These are phyloP conservation scores for Cladophialophora psammophila DNA, from an alignment of 2,329 filamentous ascomycete genomes.

Conservation along the genomic window DNA sequence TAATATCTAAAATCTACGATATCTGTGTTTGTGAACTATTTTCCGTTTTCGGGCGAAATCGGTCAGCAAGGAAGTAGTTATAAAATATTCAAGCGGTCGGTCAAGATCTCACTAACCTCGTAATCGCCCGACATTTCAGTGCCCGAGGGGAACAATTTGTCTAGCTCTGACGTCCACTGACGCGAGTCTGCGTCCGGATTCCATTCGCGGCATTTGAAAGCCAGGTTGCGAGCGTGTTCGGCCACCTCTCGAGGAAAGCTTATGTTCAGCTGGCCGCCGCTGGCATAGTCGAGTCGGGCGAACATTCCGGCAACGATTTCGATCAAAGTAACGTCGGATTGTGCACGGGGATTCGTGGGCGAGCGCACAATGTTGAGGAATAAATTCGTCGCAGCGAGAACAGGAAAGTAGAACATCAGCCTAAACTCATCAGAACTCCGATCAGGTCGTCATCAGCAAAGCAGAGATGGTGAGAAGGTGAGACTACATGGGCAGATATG, in stretches of 20 bases:
- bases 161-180: background rate
- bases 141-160: background rate
- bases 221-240: background rate
- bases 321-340: slow-evolving; percentile 6
- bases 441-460: background rate
- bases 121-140: background rate
- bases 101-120: too few relatives aligned
- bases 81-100: too few relatives aligned
- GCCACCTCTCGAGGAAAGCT: background rate
- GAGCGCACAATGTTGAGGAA: slow-evolving; percentile 1
- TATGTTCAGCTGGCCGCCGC: background rate
- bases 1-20: slow-evolving; percentile 1
- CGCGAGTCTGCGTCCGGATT: background rate
- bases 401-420: slow-evolving; percentile 1
- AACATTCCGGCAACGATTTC: slow-evolving; percentile 4
- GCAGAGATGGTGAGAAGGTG: too few relatives aligned
- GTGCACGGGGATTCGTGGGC: background rate
- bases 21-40: background rate
- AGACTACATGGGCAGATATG: too few relatives aligned
- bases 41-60: too few relatives aligned
- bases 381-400: background rate
- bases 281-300: slow-evolving; percentile 5
- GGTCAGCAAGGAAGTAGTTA: too few relatives aligned
- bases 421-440: too few relatives aligned
- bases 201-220: background rate